Base-by-base conservation (phyloP, 345 rosid genomes). In the Camelina neglecta region DNA sequence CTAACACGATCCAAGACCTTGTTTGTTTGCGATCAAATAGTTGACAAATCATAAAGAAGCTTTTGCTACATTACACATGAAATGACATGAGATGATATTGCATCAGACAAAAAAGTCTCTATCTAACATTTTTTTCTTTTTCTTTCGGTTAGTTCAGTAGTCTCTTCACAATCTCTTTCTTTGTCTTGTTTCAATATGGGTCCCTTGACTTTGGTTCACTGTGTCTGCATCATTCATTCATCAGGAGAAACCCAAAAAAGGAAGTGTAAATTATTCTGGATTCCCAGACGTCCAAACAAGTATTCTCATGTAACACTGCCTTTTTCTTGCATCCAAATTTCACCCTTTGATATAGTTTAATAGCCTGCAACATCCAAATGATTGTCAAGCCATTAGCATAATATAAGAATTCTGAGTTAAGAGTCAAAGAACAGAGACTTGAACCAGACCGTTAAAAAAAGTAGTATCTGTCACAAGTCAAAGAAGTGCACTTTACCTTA, bases 401-500 rank as follows among this genome's bases (percentile, higher is more conserved):
- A 13, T 45, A 56, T 23, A 18, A 15, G 11, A 24, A 0, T 20
- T 50, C 8, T 6, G 5, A 24, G 45, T 42, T 42, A 5, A 7
- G 11, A 48, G 24, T 38, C 7, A n/a, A 56, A 35, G 41, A 65
- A 65, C 36, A 33, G 2, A 7, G 24, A 55, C 18, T 45, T 15
- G 57, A 31, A 26, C 7, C 16, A 73, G 36, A 18, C 36, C 3
- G 6, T 35, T 5, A 1, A 57, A 16, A 35, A 11, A 18, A 18
- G 18, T 18, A 18, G 4, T 9, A 38, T 38, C n/a, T 21, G 16
- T 41, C 18, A 57, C 7, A 5, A 48, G 59, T 36, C 18, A 63
- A 36, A 77, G 44, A 72, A 23, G 12, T 7, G 42, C 2, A 20
- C 2, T 77, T 69, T 83, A 86, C 97, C 93, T 90, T 42, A 87